These are phyloP conservation scores for Coemansia biformis DNA, from an alignment of 192 early-diverging fungal species.

Conservation along the genomic window DNA sequence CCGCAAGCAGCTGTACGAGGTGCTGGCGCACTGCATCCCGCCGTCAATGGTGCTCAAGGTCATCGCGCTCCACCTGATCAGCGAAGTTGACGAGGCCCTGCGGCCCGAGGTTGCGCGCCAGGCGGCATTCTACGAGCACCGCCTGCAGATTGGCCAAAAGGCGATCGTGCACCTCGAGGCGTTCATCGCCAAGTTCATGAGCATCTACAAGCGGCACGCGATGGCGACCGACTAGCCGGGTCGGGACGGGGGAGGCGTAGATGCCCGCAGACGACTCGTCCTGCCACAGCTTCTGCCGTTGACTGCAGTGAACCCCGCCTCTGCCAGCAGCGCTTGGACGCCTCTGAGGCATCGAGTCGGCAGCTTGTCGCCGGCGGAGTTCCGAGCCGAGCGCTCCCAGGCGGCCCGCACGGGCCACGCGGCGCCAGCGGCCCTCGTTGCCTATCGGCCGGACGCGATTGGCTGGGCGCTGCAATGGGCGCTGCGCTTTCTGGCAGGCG, in stretches of 20 bases:
- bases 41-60: slow-evolving; percentile 74
- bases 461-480: too few relatives aligned
- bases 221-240: slow-evolving; percentile 23
- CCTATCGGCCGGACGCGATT: slow-evolving; percentile 6
- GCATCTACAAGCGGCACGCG: slow-evolving; percentile 75
- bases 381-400: not conserved
- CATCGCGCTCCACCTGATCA: slow-evolving; percentile 65
- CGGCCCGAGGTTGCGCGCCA: slow-evolving; percentile 62
- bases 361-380: slow-evolving; percentile 1
- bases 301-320: too few relatives aligned
- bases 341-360: too few relatives aligned
- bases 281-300: too few relatives aligned
- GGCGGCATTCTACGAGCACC: slow-evolving; percentile 88
- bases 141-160: slow-evolving; percentile 80
- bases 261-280: too few relatives aligned
- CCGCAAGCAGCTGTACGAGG: slow-evolving; percentile 76
- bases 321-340: too few relatives aligned
- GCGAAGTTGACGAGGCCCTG: slow-evolving; percentile 63
- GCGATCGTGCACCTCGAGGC: slow-evolving; percentile 93
- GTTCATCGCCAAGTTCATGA: slow-evolving; percentile 89
- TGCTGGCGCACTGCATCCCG: slow-evolving; percentile 87
- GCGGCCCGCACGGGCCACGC: too few relatives aligned
- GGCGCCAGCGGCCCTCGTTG: too few relatives aligned
- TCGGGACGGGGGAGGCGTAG: too few relatives aligned
- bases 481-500: too few relatives aligned